Conservation (phyloP, 352 stramenopile genomes). For the Thalassiosira livingstoniorum region DNA sequence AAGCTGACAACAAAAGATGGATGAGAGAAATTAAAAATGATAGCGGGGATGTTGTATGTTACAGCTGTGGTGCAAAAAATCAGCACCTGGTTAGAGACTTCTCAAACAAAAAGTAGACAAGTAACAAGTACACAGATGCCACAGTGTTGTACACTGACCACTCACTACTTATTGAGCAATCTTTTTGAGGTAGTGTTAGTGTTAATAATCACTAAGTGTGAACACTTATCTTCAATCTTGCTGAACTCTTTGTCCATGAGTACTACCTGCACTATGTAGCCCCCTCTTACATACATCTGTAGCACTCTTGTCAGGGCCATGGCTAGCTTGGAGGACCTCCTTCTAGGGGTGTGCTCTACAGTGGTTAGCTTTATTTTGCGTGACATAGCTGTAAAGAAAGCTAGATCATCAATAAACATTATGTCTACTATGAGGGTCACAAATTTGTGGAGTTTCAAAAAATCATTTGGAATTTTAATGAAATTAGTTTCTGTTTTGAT, state of each 20-base stretch:
- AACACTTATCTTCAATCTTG: background rate
- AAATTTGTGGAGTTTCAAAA: background rate
- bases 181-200: background rate
- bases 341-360: background rate
- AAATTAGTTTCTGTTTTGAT: background rate
- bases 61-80: background rate
- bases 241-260: background rate
- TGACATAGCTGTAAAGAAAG: background rate
- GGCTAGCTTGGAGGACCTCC: background rate
- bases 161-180: too few relatives aligned
- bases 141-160: background rate
- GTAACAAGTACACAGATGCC: background rate
- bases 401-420: background rate
- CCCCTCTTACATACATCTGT: background rate
- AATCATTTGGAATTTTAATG: background rate
- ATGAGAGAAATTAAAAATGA: too few relatives aligned
- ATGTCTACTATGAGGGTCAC: background rate
- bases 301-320: background rate
- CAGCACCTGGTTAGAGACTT: background rate
- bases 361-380: background rate
- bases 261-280: background rate
- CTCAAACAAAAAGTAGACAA: background rate
- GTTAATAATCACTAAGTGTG: background rate
- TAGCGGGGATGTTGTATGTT: background rate
- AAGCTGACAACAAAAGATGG: too few relatives aligned